These are phyloP conservation scores for Alternaria atra DNA, from an alignment of 2,329 filamentous ascomycete species.

Conservation along the genomic window DNA sequence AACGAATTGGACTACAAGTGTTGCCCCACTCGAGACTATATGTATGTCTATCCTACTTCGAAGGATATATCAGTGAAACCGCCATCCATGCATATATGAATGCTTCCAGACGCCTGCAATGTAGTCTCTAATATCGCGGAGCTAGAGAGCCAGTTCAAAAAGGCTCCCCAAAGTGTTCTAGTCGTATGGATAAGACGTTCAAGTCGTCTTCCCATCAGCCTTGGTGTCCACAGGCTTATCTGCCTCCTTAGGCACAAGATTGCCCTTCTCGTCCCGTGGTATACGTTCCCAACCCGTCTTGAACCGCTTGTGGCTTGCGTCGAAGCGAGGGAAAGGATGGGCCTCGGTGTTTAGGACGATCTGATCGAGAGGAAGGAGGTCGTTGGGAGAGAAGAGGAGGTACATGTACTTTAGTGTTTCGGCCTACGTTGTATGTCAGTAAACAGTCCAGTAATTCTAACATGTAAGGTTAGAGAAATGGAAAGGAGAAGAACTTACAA, in stretches of 20 bases:
- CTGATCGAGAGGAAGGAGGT: slow-evolving; percentile 83
- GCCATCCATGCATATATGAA: background rate
- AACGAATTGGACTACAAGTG: background rate
- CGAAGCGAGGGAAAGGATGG: slow-evolving; percentile 87
- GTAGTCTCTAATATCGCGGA: background rate
- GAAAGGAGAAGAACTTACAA: slow-evolving; percentile 65
- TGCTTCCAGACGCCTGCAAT: background rate
- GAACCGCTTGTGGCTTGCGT: slow-evolving; percentile 75
- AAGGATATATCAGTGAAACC: background rate
- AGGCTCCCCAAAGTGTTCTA: background rate
- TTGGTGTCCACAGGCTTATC: slow-evolving; percentile 1
- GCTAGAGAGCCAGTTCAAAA: background rate
- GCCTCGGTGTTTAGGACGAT: slow-evolving; percentile 97
- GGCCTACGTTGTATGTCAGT: slow-evolving; percentile 62
- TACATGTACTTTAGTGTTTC: slow-evolving; percentile 99
- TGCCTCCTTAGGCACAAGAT: slow-evolving; percentile 32
- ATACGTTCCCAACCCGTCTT: slow-evolving; percentile 83
- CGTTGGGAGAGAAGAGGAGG: slow-evolving; percentile 85
- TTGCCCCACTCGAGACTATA: background rate
- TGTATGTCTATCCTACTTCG: background rate
- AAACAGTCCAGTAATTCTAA: background rate
- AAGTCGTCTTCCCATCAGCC: slow-evolving; percentile 4
- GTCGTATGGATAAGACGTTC: background rate
- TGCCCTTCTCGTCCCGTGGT: slow-evolving; percentile 57
- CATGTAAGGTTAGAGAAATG: background rate